These are phyloP conservation scores for Basipetospora sp. DNA, from an alignment of 2,329 filamentous ascomycete genomes.

Conservation along the genomic window DNA sequence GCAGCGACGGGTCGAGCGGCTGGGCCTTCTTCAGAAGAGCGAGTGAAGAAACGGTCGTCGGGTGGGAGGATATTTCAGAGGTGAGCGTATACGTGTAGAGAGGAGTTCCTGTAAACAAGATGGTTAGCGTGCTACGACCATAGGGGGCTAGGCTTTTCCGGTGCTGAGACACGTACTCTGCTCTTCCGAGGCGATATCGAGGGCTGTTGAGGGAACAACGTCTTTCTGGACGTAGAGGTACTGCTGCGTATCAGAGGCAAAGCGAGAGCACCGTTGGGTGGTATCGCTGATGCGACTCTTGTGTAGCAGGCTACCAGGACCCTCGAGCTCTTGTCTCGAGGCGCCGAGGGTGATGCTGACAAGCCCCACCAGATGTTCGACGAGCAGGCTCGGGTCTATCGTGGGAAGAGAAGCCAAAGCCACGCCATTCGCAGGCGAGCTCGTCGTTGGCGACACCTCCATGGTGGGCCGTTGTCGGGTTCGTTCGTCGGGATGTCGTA, in stretches of 20 bases:
- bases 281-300: slow-evolving; percentile 60
- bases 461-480: slow-evolving; percentile 21
- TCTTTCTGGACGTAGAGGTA: slow-evolving; percentile 89
- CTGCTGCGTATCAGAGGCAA: slow-evolving; percentile 74
- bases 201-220: slow-evolving; percentile 37
- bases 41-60: slow-evolving; percentile 71
- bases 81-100: slow-evolving; percentile 66
- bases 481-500: neutral
- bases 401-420: slow-evolving; percentile 32
- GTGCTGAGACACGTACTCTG: slow-evolving; percentile 25
- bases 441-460: slow-evolving; percentile 35
- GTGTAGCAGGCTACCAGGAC: slow-evolving; percentile 69
- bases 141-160: no score
- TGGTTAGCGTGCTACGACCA: no score
- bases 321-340: slow-evolving; percentile 62
- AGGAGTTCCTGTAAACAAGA: slow-evolving; percentile 27
- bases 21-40: slow-evolving; percentile 80
- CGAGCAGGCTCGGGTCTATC: slow-evolving; percentile 52
- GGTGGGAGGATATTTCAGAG: slow-evolving; percentile 63
- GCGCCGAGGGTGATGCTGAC: slow-evolving; percentile 63
- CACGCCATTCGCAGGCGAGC: slow-evolving; percentile 32
- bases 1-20: slow-evolving; percentile 69
- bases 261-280: slow-evolving; percentile 71
- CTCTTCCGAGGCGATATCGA: slow-evolving; percentile 33
- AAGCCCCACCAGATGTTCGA: slow-evolving; percentile 58